Evolutionary conservation across 1,139 yeast species (phyloP).

Genomic region (Diutina ranongensis): DNA sequence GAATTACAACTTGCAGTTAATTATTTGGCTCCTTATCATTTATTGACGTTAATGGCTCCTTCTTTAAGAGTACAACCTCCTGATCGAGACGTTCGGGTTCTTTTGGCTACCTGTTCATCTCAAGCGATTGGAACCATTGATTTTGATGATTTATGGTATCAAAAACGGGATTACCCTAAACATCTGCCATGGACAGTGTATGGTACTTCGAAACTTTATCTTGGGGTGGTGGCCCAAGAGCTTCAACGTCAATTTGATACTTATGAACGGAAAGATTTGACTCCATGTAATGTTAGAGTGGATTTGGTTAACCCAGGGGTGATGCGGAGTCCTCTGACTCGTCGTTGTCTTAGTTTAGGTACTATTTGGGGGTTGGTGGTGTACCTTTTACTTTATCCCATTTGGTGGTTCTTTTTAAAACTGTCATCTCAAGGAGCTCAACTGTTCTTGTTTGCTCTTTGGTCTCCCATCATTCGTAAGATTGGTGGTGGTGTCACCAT

Average conservation of each 20-base stretch:
- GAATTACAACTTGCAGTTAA: constrained; percentile 79
- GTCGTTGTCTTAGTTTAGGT: constrained; percentile 72
- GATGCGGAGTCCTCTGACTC: constrained; percentile 77
- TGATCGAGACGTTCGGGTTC: constrained; percentile 80
- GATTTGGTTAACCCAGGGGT: constrained; percentile 83
- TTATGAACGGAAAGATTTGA: constrained; percentile 53
- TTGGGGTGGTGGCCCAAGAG: constrained; percentile 65
- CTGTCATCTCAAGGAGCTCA: constrained; percentile 73
- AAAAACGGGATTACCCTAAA: constrained; percentile 45
- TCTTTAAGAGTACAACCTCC: constrained; percentile 82
- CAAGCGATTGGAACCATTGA: constrained; percentile 65
- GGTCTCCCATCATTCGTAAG: constrained; percentile 55
- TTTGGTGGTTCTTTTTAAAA: constrained; percentile 74
- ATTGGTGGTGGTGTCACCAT: constrained; percentile 57
- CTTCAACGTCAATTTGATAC: constrained; percentile 51
- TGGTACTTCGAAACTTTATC: constrained; percentile 71
- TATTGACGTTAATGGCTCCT: constrained; percentile 69
- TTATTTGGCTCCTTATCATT: constrained; percentile 70
- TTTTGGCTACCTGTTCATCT: constrained; percentile 65
- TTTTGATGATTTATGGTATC: constrained; percentile 57
- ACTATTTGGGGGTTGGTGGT: constrained; percentile 55
- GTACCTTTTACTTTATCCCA: constrained; percentile 64
- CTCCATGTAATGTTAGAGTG: constrained; percentile 61
- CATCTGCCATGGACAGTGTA: constrained; percentile 62
- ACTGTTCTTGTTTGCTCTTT: constrained; percentile 55